Base-by-base conservation (phyloP, 2,329 filamentous ascomycete species). In the Rhynchosporium graminicola region DNA sequence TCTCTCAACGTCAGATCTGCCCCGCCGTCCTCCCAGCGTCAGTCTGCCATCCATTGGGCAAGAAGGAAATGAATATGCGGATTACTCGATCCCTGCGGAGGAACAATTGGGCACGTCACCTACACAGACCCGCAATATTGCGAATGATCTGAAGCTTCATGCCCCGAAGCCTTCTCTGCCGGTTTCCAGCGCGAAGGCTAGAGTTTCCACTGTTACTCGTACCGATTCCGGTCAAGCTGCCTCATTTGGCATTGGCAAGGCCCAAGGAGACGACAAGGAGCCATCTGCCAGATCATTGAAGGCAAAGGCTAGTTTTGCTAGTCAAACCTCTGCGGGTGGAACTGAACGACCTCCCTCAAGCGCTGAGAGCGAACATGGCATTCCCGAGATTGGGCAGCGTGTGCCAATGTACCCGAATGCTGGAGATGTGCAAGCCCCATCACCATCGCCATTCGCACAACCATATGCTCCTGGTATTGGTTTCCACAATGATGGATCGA, bases 391-490 rank as follows among this genome's bases (percentile, higher is more conserved):
- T 69, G 94, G 94, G 54, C 86, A 91, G 72, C 89, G 93, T 73
- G 94, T 99, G 45, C 95, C 95, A 56, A 95, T 99, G 91, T 89
- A 95, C 74, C 90, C 88, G 59, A 86, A 95, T 74, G 91, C 95
- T 48, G 95, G 95, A 65, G 94, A 98, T 74, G 95, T 98, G 9
- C 95, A 99, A 78, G 95, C 95, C 13, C 95, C 95, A 2, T 95
- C 93, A 2, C 92, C 93, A 1, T 84, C 87, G 2, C 88, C 87
- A 8, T 69, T 68, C 52, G 47, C 65, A 6, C 65, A 68, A 29
- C 69, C 67, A 26, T 72, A 67, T 57, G 55, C 66, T 20, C 61
- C 68, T 36, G 73, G 73, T 10, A 76, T 83, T 70, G 81, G 81
- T 40, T 84, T 82, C 72, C 81, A 80, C 72, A 80, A 80, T 62